Evolutionary conservation across 176 grass and related monocot species (phyloP).

Genomic region (Dactylis glomerata): DNA sequence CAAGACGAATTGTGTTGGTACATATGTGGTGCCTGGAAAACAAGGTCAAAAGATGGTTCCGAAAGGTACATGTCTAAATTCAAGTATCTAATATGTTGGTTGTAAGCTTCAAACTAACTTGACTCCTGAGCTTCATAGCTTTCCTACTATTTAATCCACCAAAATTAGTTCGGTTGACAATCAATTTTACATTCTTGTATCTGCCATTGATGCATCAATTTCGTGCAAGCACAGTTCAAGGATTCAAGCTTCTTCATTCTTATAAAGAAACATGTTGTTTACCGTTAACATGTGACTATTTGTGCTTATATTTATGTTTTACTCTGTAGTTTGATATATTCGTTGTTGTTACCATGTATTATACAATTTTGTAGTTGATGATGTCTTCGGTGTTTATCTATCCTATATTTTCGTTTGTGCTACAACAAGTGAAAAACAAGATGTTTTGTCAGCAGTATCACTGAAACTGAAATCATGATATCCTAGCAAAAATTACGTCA

Average conservation of each 20-base stretch:
- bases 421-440: neutral
- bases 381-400: neutral
- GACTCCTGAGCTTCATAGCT: neutral
- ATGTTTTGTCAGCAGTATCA: neutral
- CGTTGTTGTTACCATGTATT: neutral
- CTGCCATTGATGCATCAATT: neutral
- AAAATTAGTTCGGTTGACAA: neutral
- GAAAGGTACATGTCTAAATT: slow-evolving; percentile 43
- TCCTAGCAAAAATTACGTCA: slow-evolving; percentile 23
- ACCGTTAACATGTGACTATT: neutral
- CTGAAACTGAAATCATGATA: slow-evolving; percentile 9
- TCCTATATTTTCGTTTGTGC: neutral
- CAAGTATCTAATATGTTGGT: slow-evolving; percentile 9
- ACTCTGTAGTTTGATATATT: neutral
- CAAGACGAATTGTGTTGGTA: slow-evolving; percentile 47
- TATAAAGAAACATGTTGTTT: neutral
- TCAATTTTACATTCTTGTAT: slow-evolving; percentile 5
- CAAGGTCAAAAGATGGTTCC: slow-evolving; percentile 34
- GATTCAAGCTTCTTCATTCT: neutral
- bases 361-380: neutral
- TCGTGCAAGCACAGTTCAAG: neutral
- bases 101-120: slow-evolving; percentile 11
- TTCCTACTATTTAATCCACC: slow-evolving; percentile 7
- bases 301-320: neutral
- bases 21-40: slow-evolving; percentile 3